Evolutionary conservation across 2,329 filamentous ascomycete species (phyloP).

Genomic region (Neofusicoccum sp.): DNA sequence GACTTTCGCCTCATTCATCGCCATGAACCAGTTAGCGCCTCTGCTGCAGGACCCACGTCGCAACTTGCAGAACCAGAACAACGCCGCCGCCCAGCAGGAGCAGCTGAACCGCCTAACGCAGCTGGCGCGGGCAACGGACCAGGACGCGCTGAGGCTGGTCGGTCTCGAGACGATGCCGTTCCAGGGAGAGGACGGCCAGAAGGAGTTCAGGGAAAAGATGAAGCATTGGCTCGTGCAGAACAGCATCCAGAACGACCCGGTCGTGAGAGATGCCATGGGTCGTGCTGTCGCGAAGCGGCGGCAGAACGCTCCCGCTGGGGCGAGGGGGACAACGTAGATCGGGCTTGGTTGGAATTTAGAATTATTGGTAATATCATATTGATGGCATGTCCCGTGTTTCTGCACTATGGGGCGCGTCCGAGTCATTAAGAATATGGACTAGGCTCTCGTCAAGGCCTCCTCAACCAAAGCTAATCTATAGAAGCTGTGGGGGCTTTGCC

Average conservation of each 20-base stretch:
- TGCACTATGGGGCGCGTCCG: too few relatives aligned
- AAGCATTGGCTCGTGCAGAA: constrained; percentile 89
- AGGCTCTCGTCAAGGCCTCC: too few relatives aligned
- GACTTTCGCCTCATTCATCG: constrained; percentile 59
- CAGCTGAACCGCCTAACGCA: constrained; percentile 69
- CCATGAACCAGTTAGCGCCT: constrained; percentile 48
- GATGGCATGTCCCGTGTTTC: too few relatives aligned
- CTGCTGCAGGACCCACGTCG: constrained; percentile 25
- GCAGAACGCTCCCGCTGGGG: constrained; percentile 64
- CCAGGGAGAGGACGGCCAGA: constrained; percentile 67
- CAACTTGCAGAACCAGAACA: background rate
- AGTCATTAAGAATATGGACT: too few relatives aligned
- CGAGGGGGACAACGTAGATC: constrained; percentile 37
- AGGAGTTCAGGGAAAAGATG: constrained; percentile 69
- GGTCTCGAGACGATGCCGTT: constrained; percentile 82
- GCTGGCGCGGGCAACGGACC: constrained; percentile 62
- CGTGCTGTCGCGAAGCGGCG: constrained; percentile 66
- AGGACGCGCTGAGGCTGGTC: constrained; percentile 71
- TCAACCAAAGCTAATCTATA: too few relatives aligned
- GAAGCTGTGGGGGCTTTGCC: too few relatives aligned
- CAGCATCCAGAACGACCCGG: constrained; percentile 75
- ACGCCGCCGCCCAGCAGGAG: constrained; percentile 49
- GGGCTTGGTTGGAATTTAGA: background rate
- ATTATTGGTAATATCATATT: too few relatives aligned
- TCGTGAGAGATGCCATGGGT: constrained; percentile 79